Evolutionary conservation across 805 yeast species (phyloP), one percentile per base, ranked within the genome.

Genomic region (Priceomyces fermenticarens): DNA sequence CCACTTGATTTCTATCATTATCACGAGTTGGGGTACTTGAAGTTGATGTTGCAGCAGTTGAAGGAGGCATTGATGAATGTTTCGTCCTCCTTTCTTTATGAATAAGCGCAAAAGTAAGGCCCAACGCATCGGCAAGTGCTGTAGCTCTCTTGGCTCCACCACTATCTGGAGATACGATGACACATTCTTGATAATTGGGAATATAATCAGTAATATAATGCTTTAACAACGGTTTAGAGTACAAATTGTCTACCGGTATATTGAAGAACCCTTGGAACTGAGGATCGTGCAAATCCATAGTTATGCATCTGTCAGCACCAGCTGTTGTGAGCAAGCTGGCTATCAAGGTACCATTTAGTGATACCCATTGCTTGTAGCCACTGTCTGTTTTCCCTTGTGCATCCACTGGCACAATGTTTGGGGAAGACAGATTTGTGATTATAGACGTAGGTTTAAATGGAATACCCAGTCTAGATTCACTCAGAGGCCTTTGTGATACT

Each of bases 131-230:
- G 1, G 99, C 99, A 45, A 93, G 77, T 1, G 91, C 84, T 1
- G 96, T 87, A 26, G 99, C 97, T 49, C 99, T 72, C 63, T 93
- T 93, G 37, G 99, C 99, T 47, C 99, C 99, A 57, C 99, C 99
- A 15, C 97, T 93, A 65, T 93, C 99, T 0, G 99, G 99, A 1
- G 97, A 88, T 27, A 93, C 97, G 52, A 93, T 81, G 6, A 93
- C 96, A 32, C 91, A 85, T 31, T 89, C 84, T 49, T 78, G 78
- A 58, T 81, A 88, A 46, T 86, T 65, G n/a, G 95, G 91, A 41
- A 93, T 81, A 47, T 74, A 72, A 43, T 83, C 81, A 15, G 79
- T 72, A 45, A 93, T 89, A 63, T 89, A 93, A 50, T 87, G 85
- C 60, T 87, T 90, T 42, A 91, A 69, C 42, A 93, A 70, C 2